phyloP scores from a whole-genome alignment of 306 rosid genomes.

The Cucurbita pepo region DNA sequence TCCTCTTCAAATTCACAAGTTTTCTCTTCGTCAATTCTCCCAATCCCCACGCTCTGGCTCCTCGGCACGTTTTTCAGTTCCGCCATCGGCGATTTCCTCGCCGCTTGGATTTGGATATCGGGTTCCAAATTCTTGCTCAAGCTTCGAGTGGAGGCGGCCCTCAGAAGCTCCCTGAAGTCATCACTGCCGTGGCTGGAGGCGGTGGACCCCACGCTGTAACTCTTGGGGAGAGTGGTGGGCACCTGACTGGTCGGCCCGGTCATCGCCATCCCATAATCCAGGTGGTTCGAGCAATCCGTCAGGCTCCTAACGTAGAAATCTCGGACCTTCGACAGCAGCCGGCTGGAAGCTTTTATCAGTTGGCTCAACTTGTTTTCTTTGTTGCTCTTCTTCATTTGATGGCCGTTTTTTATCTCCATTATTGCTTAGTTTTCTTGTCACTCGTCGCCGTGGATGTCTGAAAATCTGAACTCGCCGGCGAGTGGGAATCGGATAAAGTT shows the following conservation, averaged over 20 bases:
- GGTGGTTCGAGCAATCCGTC: slow-evolving; percentile 13
- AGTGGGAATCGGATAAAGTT: neutral
- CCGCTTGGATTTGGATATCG: neutral
- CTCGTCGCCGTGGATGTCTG: neutral
- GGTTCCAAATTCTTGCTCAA: neutral
- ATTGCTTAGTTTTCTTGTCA: neutral
- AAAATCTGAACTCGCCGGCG: neutral
- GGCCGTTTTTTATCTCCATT: neutral
- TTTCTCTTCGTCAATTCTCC: slow-evolving; percentile 55
- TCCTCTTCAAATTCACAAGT: slow-evolving; percentile 28
- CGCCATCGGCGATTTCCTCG: neutral
- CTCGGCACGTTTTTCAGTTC: slow-evolving; percentile 5
- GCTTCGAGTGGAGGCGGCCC: slow-evolving; percentile 20
- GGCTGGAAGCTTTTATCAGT: neutral
- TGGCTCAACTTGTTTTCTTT: neutral
- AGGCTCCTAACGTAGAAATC: slow-evolving; percentile 43
- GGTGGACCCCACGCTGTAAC: slow-evolving; percentile 27
- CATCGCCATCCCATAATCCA: slow-evolving; percentile 11
- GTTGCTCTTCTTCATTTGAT: neutral
- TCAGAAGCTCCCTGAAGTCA: slow-evolving; percentile 38
- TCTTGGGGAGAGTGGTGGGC: slow-evolving; percentile 20
- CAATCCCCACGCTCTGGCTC: slow-evolving; percentile 32
- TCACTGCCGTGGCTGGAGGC: neutral
- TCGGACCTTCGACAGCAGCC: slow-evolving; percentile 22
- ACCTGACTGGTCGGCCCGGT: slow-evolving; percentile 18